These are phyloP conservation scores for Vicia sativa DNA, from an alignment of 306 rosid species.

Conservation along the genomic window DNA sequence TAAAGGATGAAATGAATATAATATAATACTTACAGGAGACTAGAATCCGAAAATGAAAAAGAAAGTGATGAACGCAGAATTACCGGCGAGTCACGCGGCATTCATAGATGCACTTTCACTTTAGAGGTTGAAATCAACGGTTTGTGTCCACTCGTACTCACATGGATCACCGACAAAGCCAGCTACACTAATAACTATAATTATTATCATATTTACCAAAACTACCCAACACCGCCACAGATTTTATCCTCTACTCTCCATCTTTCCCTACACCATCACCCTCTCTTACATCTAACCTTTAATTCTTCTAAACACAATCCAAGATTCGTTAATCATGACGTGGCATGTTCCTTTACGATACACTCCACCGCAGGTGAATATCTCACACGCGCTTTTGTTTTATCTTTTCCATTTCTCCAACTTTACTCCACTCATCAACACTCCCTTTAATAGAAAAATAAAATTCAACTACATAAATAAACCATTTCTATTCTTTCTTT, in stretches of 20 bases:
- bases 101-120: not conserved
- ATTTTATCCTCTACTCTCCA: constrained; percentile 22
- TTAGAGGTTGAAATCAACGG: not conserved
- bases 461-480: no score
- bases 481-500: no score
- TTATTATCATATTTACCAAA: not conserved
- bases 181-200: constrained; percentile 33
- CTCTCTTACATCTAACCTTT: constrained; percentile 5
- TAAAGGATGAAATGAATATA: no score
- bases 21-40: not conserved
- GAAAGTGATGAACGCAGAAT: constrained; percentile 16
- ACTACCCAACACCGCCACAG: constrained; percentile 33
- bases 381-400: constrained; percentile 37
- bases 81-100: constrained; percentile 44
- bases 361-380: not conserved
- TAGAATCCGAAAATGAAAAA: not conserved
- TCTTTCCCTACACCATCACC: not conserved
- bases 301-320: no score
- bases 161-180: constrained; percentile 55
- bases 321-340: not conserved
- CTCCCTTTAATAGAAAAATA: constrained; percentile 27
- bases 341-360: constrained; percentile 23
- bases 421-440: not conserved
- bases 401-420: not conserved
- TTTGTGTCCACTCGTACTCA: constrained; percentile 24